These are phyloP conservation scores for Picea sitchensis DNA, from an alignment of 75 land plant genomes.

Conservation along the genomic window DNA sequence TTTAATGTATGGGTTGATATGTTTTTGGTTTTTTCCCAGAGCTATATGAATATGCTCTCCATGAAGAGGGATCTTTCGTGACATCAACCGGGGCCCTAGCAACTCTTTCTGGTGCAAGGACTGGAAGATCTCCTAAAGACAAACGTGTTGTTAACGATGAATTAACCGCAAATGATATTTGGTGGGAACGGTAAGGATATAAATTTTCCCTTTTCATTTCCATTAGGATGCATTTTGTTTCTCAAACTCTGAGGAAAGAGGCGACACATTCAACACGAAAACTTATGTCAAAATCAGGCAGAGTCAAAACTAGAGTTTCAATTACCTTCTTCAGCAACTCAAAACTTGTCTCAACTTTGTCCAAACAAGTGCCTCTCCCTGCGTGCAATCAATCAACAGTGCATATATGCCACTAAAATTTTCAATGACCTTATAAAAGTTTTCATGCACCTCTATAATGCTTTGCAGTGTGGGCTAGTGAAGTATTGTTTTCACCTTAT, in stretches of 20 bases:
- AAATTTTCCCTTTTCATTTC: not conserved
- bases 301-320: too few species aligned
- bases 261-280: too few species aligned
- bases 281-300: too few species aligned
- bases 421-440: too few species aligned
- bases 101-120: constrained; percentile 49
- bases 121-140: constrained; percentile 54
- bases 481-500: too few species aligned
- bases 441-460: too few species aligned
- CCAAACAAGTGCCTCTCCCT: not conserved
- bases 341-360: not conserved
- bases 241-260: too few species aligned
- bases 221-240: too few species aligned
- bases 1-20: not conserved
- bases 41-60: constrained; percentile 54
- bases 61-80: constrained; percentile 46
- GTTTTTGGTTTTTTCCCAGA: constrained; percentile 14
- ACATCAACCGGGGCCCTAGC: constrained; percentile 49
- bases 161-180: constrained; percentile 27
- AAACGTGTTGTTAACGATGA: constrained; percentile 50
- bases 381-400: too few species aligned
- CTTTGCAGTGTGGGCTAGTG: too few species aligned
- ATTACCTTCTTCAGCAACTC: too few species aligned
- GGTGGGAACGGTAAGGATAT: constrained; percentile 44
- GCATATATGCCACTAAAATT: too few species aligned